Evolutionary conservation across 148 eudicot genomes (phyloP), one percentile per base, ranked within the genome.

Genomic region (Cornus kousa): DNA sequence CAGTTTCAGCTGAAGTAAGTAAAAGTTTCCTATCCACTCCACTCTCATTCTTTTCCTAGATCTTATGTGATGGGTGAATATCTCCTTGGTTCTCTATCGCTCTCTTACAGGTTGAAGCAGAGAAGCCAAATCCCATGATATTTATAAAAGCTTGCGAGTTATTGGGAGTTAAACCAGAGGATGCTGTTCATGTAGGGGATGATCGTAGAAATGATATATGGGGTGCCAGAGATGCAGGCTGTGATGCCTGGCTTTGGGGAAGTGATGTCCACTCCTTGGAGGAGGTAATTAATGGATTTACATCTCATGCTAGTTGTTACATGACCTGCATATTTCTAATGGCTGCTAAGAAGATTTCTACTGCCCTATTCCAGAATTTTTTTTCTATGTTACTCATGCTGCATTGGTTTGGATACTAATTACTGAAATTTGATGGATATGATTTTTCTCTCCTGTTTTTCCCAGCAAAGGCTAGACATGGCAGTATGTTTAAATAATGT

Each of bases 241-340:
- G 95, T 85, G 99, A 96, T 83, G 98, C 97, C 77, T 96, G 99
- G 99, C 94, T 96, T 31, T 96, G 99, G 98, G 99, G 99, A 46
- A 90, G 93, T 71, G 99, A 96, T 50, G 99, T 96, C 67, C 85
- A 88, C 62, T 96, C 99, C 67, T 94, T 96, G 83, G 88, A 88
- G 77, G 98, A 96, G 99, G 99, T 95, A 87, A 57, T 57, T 65
- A 60, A 9, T 43, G 7, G 68, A 22, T 79, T 69, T 69, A 28
- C 23, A n/a, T n/a, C 12, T 75, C 32, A 66, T 70, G 33, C 20
- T 39, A 57, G 74, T 22, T 19, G 31, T 13, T 7, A 16, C 40
- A 22, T 22, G 9, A 40, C n/a, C 32, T 19, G 40, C 9, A 3
- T 50, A 32, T 12, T 62, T 17, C 19, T 57, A 57, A 11, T 4